phyloP scores from a whole-genome alignment of 1,284 basidiomycete genomes.

The Psilocybe mexicana region DNA sequence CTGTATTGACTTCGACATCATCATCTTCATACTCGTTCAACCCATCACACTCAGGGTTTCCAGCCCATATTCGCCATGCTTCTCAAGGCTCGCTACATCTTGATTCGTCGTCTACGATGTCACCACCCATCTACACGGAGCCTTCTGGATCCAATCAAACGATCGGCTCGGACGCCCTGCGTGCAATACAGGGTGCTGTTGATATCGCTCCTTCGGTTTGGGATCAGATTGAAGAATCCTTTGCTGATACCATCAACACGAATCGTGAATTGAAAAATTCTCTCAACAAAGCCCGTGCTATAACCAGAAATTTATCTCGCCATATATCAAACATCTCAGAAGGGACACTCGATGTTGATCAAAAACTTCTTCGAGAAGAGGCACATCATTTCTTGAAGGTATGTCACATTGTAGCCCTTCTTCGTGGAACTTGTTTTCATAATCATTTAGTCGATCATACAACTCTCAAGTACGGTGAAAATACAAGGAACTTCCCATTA shows the following conservation, averaged over 20 bases:
- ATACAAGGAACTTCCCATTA: conserved; percentile 52
- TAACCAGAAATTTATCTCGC: conserved; percentile 57
- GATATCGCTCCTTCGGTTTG: conserved; percentile 73
- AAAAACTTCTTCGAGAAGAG: conserved; percentile 63
- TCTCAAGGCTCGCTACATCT: conserved; percentile 53
- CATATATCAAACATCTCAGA: conserved; percentile 55
- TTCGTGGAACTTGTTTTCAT: neutral
- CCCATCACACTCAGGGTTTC: conserved; percentile 9
- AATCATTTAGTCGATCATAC: conserved; percentile 59
- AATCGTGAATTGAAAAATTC: conserved; percentile 32
- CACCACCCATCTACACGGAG: conserved; percentile 38
- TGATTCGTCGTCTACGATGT: conserved; percentile 39
- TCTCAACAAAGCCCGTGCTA: conserved; percentile 53
- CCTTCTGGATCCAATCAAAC: conserved; percentile 49
- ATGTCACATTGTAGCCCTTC: conserved; percentile 16
- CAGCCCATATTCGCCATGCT: conserved; percentile 46
- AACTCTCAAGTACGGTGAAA: conserved; percentile 68
- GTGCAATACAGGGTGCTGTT: conserved; percentile 67
- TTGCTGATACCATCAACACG: conserved; percentile 36
- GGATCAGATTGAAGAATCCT: conserved; percentile 66
- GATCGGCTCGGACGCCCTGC: conserved; percentile 69
- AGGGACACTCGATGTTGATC: conserved; percentile 48
- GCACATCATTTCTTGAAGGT: conserved; percentile 77
- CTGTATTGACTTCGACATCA: conserved; percentile 25
- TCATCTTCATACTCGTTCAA: conserved; percentile 21